Evolutionary conservation across 73 alveolate species (phyloP).

Genomic region (Tetrahymena malaccensis): DNA sequence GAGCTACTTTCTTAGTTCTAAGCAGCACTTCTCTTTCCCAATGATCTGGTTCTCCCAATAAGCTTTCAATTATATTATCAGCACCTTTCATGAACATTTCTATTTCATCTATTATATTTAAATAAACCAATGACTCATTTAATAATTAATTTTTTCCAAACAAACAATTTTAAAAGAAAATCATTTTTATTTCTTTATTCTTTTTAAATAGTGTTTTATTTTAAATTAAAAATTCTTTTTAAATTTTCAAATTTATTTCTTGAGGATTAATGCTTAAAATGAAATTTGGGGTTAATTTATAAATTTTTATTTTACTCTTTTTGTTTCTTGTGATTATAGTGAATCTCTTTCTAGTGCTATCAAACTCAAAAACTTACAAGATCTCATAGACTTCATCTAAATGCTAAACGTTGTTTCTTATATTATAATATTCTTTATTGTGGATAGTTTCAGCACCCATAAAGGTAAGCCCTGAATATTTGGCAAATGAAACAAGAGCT

Average conservation of each 20-base stretch:
- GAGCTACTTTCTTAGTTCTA: conserved; percentile 11
- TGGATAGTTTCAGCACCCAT: conserved; percentile 41
- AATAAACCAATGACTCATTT: neutral
- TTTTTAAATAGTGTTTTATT: too few relatives aligned
- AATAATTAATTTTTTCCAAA: neutral
- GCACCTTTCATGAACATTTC: conserved; percentile 88
- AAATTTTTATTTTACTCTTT: neutral
- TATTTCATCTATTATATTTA: conserved; percentile 13
- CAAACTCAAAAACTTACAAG: conserved; percentile 24
- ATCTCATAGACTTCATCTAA: conserved; percentile 32
- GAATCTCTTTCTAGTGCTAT: conserved; percentile 56
- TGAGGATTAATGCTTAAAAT: too few relatives aligned
- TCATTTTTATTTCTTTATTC: neutral
- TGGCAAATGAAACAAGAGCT: conserved; percentile 89
- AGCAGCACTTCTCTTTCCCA: neutral
- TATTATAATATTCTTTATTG: conserved; percentile 13
- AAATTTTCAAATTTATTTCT: neutral
- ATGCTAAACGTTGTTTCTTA: conserved; percentile 9
- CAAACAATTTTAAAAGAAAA: neutral
- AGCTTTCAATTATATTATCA: conserved; percentile 72
- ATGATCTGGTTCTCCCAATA: conserved; percentile 20
- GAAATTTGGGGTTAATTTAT: too few relatives aligned
- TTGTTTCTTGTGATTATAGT: conserved; percentile 68
- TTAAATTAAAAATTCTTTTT: too few relatives aligned
- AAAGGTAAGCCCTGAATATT: conserved; percentile 43